Conservation (phyloP, 2,329 filamentous ascomycete species). For the Colletotrichum aenigma region DNA sequence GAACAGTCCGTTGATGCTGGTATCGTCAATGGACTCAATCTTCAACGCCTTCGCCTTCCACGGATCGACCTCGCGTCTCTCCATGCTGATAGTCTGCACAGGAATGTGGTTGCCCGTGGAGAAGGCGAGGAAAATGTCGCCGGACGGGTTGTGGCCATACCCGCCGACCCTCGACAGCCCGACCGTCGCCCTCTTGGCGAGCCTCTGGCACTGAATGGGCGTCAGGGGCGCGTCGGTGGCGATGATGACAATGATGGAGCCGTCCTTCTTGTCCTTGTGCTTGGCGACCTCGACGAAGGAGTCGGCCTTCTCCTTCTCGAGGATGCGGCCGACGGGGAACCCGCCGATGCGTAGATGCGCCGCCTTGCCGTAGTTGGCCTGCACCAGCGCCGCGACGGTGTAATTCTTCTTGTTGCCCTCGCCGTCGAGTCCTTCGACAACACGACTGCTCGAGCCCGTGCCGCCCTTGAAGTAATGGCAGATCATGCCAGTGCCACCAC, state of each 20-base stretch:
- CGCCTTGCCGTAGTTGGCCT: constrained; percentile 67
- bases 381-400: constrained; percentile 65
- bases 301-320: constrained; percentile 45
- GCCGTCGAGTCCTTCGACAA: constrained; percentile 51
- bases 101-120: constrained; percentile 62
- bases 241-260: constrained; percentile 64
- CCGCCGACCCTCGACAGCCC: constrained; percentile 66
- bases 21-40: constrained; percentile 58
- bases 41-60: constrained; percentile 38
- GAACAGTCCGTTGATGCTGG: constrained; percentile 65
- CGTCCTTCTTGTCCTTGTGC: constrained; percentile 58
- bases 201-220: constrained; percentile 58
- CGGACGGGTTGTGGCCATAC: constrained; percentile 65
- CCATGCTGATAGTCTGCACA: constrained; percentile 41
- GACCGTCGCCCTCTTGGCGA: constrained; percentile 66
- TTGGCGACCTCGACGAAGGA: constrained; percentile 27
- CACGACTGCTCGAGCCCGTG: constrained; percentile 64
- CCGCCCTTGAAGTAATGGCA: constrained; percentile 71
- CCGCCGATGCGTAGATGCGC: constrained; percentile 63
- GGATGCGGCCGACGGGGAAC: constrained; percentile 64
- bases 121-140: constrained; percentile 71
- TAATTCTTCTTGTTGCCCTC: constrained; percentile 44
- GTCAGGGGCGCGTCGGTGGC: constrained; percentile 66
- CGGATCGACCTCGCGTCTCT: constrained; percentile 39
- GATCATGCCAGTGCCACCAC: constrained; percentile 72